These are phyloP conservation scores for Neofusicoccum kwambonambiense DNA, from an alignment of 2,329 filamentous ascomycete genomes.

Conservation along the genomic window DNA sequence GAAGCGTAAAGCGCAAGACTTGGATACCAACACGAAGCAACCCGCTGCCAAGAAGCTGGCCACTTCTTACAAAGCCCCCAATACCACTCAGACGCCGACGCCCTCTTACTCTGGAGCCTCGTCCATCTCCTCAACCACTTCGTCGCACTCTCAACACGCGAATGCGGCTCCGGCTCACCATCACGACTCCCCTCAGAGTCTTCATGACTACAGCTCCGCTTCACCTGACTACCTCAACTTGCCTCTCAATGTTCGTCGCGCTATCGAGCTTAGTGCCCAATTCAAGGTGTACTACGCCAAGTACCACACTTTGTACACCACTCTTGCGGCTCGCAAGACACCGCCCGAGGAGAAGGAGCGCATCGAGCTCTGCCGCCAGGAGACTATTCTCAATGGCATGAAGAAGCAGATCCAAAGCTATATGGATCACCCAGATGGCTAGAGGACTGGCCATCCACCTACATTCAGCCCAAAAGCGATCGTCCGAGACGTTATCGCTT, in stretches of 20 bases:
- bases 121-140: conserved; percentile 1
- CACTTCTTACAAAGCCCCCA: conserved; percentile 19
- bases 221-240: conserved; percentile 34
- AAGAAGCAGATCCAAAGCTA: conserved; percentile 54
- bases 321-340: conserved; percentile 47
- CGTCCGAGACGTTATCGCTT: background rate
- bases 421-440: background rate
- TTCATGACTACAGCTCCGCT: conserved; percentile 32
- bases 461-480: background rate
- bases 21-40: conserved; percentile 23
- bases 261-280: conserved; percentile 45
- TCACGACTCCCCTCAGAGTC: conserved; percentile 21
- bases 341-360: conserved; percentile 50
- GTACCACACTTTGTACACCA: conserved; percentile 57
- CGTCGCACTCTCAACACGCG: conserved; percentile 22
- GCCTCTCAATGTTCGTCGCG: conserved; percentile 34
- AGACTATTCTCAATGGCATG: conserved; percentile 48
- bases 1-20: conserved; percentile 48
- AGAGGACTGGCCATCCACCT: background rate
- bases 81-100: conserved; percentile 16
- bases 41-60: conserved; percentile 20
- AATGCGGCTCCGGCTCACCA: conserved; percentile 32
- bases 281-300: conserved; percentile 60
- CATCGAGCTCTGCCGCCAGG: conserved; percentile 49
- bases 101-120: conserved; percentile 1